phyloP scores from a whole-genome alignment of 805 yeast species.

The Candida loeiensis region DNA sequence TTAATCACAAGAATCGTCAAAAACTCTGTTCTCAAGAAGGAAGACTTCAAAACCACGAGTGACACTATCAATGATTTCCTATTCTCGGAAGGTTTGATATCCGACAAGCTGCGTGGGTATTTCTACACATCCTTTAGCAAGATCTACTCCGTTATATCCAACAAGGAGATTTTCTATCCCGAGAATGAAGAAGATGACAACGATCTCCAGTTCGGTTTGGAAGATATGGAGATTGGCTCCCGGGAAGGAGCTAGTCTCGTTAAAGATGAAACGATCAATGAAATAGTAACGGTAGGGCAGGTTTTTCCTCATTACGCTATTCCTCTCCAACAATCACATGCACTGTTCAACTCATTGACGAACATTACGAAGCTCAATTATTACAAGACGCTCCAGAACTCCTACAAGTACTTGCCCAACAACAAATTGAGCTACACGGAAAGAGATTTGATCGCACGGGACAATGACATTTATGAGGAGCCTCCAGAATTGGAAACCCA shows the following conservation, averaged over 20 bases:
- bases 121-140: constrained; percentile 26
- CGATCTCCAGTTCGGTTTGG: constrained; percentile 3
- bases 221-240: not conserved
- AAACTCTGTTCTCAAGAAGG: constrained; percentile 16
- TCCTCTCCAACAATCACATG: constrained; percentile 28
- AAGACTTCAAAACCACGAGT: constrained; percentile 17
- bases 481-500: constrained; percentile 33
- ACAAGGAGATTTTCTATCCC: constrained; percentile 18
- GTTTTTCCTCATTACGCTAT: constrained; percentile 41
- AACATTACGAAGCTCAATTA: constrained; percentile 33
- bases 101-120: constrained; percentile 9
- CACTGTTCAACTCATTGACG: constrained; percentile 34
- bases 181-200: constrained; percentile 7
- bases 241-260: too few species aligned
- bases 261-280: constrained; percentile 6
- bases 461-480: constrained; percentile 27
- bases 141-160: constrained; percentile 20
- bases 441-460: constrained; percentile 30
- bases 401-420: constrained; percentile 22
- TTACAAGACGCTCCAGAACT: constrained; percentile 27
- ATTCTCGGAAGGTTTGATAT: constrained; percentile 17
- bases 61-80: constrained; percentile 22
- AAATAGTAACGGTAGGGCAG: constrained; percentile 32
- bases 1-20: constrained; percentile 27
- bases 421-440: constrained; percentile 31